Percentiles rank a stretch among this genome's conserved stretches.
phyloP scores from a whole-genome alignment of 352 stramenopile species.

The Peronospora belbahrii region DNA sequence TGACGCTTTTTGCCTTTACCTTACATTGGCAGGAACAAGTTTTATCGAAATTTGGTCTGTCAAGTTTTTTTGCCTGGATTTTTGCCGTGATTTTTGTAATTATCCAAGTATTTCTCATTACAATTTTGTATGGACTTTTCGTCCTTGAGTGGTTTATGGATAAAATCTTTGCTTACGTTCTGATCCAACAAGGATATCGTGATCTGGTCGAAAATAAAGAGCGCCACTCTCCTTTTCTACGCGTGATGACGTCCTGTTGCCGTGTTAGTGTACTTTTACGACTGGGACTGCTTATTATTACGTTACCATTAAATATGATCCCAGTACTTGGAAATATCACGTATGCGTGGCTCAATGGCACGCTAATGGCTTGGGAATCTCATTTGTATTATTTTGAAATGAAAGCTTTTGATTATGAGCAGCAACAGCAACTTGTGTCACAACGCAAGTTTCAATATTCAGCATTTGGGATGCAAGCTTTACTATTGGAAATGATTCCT shows the following conservation, averaged over 20 bases:
- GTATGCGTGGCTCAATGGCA: slow-evolving; percentile 54
- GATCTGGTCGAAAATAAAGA: slow-evolving; percentile 39
- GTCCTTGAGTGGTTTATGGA: slow-evolving; percentile 39
- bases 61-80: slow-evolving; percentile 42
- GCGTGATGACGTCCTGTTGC: slow-evolving; percentile 35
- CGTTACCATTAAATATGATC: slow-evolving; percentile 52
- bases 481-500: slow-evolving; percentile 57
- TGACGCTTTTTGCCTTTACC: slow-evolving; percentile 34
- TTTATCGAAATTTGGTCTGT: slow-evolving; percentile 31
- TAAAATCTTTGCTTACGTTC: slow-evolving; percentile 45
- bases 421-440: slow-evolving; percentile 39
- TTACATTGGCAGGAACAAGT: slow-evolving; percentile 32
- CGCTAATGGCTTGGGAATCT: slow-evolving; percentile 45
- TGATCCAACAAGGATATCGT: slow-evolving; percentile 30
- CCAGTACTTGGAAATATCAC: slow-evolving; percentile 41
- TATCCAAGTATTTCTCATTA: slow-evolving; percentile 49
- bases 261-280: slow-evolving; percentile 42
- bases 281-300: slow-evolving; percentile 38
- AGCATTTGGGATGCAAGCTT: slow-evolving; percentile 42
- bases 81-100: slow-evolving; percentile 41
- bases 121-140: slow-evolving; percentile 39
- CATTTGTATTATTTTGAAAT: slow-evolving; percentile 61
- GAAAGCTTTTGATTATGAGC: slow-evolving; percentile 35
- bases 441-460: slow-evolving; percentile 38
- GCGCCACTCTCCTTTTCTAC: slow-evolving; percentile 31